Conservation (phyloP, 768 basidiomycete genomes). For the Clitopilus hobsonii region DNA sequence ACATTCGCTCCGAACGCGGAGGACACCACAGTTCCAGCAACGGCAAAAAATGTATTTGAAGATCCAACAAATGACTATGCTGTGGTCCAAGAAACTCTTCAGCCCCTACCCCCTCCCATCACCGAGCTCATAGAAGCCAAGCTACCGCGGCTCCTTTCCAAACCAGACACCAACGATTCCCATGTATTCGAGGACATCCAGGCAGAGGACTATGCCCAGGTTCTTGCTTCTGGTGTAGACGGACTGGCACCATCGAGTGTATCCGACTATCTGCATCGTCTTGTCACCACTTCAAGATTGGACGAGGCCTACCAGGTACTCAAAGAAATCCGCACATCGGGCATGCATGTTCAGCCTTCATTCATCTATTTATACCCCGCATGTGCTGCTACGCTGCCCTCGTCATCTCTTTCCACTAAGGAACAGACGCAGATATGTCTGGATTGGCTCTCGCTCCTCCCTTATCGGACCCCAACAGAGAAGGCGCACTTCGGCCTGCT, state of each 20-base stretch:
- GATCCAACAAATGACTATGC: neutral
- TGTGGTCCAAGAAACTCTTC: slow-evolving; percentile 23
- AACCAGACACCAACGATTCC: neutral
- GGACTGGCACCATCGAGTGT: neutral
- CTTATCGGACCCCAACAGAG: neutral
- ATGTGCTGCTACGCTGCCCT: neutral
- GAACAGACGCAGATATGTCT: neutral
- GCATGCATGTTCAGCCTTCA: neutral
- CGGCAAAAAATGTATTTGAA: neutral
- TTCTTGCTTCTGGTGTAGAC: neutral
- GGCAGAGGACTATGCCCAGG: neutral
- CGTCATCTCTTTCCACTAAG: neutral
- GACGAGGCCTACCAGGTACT: slow-evolving; percentile 1
- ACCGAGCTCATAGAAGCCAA: neutral
- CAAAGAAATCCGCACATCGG: neutral
- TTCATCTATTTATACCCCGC: neutral
- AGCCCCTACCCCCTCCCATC: slow-evolving; percentile 21
- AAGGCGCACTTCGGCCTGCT: neutral
- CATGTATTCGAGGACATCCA: neutral
- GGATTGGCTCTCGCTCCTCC: neutral
- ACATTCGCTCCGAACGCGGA: neutral
- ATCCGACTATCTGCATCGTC: neutral
- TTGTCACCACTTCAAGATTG: neutral
- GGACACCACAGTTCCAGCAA: slow-evolving; percentile 1
- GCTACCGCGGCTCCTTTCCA: neutral